Evolutionary conservation across 2,329 filamentous ascomycete species (phyloP).

Genomic region (Zymoseptoria tritici): DNA sequence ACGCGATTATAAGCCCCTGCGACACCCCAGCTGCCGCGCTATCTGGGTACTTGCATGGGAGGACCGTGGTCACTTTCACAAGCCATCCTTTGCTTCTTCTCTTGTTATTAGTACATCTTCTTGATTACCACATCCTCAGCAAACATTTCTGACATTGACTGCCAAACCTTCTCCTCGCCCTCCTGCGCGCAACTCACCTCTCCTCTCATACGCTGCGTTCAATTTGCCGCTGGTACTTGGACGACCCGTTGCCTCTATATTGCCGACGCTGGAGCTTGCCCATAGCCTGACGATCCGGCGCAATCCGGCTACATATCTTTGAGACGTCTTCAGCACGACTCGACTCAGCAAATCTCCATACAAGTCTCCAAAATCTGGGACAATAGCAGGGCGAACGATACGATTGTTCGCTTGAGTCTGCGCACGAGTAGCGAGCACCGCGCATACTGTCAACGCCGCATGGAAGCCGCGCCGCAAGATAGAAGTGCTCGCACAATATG

Average conservation of each 20-base stretch:
- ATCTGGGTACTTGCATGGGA: neutral
- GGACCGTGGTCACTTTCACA: neutral
- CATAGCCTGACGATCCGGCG: too few species aligned
- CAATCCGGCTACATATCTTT: too few species aligned
- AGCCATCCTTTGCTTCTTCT: neutral
- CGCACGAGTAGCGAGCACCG: neutral
- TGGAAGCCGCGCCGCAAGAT: neutral
- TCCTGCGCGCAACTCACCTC: too few species aligned
- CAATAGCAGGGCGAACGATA: neutral
- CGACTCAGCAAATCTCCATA: too few species aligned
- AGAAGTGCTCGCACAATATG: conserved; percentile 12
- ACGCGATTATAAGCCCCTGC: neutral
- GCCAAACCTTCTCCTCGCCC: too few species aligned
- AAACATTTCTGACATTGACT: too few species aligned
- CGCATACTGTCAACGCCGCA: neutral
- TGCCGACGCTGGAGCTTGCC: too few species aligned
- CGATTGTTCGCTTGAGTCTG: neutral
- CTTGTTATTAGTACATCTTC: neutral
- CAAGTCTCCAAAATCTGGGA: too few species aligned
- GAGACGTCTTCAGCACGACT: too few species aligned
- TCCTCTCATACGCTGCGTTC: too few species aligned
- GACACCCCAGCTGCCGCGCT: neutral
- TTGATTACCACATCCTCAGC: neutral
- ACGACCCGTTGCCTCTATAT: too few species aligned
- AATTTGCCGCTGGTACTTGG: too few species aligned